Base-by-base conservation (phyloP, 2,329 filamentous ascomycete genomes). In the Westerdykella sp. region DNA sequence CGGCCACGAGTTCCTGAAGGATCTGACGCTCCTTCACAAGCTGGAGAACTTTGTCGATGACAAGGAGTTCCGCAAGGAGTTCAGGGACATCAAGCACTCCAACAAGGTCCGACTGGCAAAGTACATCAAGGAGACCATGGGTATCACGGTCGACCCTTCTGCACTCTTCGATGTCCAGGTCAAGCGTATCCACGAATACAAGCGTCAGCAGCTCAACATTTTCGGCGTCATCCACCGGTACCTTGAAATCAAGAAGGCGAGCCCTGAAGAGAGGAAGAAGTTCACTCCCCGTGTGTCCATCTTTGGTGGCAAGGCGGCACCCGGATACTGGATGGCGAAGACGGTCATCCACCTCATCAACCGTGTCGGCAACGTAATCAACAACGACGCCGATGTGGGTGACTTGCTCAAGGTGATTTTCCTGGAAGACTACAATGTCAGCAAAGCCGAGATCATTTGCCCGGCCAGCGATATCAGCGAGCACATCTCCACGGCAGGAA, bases 271-370 rank as follows among this genome's bases (percentile, higher is more conserved):
- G 65, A 81, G 83, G 54, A 91, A 94, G 77, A 93, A 93, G 72
- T 77, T 87, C 47, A 79, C 84, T 36, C 88, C 90, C 13, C 84
- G 91, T 40, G 93, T 97, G 9, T 93, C 86, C 44, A 94, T 98
- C 67, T 97, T 98, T 65, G 93, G 93, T 63, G 93, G 93, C 58
- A 98, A 98, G 73, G 93, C 93, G 21, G 93, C 93, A 2, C 93
- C 93, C 0, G 93, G 93, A 13, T 98, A 98, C 75, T 98, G 93
- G 93, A 98, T 97, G 93, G 93, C 93, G 31, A 98, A 98, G 79
- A 94, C 93, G 34, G 89, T 96, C 54, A 98, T 98, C 57, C 91
- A 97, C 65, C 79, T 98, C 44, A 83, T 98, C 74, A 97, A 96
- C 73, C 84, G 83, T 48, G 93, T 97, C 21, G 89, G 88, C 4